Evolutionary conservation across 768 basidiomycete species (phyloP).

Genomic region (Suillus ampliporus): DNA sequence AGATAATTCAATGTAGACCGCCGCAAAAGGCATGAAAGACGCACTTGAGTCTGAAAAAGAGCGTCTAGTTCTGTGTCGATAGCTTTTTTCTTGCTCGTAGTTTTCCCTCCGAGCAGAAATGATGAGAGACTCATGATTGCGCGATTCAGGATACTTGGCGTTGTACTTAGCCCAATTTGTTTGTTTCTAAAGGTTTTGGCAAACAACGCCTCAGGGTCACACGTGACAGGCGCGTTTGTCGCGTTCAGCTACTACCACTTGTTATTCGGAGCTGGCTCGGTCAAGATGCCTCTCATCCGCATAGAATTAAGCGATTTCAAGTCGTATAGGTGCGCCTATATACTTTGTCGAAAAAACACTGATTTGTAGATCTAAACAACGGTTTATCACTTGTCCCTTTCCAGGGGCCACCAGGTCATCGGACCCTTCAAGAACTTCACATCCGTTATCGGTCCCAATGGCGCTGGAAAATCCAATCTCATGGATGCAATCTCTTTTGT

Average conservation of each 20-base stretch:
- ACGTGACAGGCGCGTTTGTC: conserved; percentile 12
- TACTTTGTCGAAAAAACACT: background rate
- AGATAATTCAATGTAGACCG: conserved; percentile 1
- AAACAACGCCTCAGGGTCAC: conserved; percentile 2
- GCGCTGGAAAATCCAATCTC: conserved; percentile 97
- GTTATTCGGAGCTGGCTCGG: background rate
- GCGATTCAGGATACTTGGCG: background rate
- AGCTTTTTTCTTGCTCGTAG: conserved; percentile 41
- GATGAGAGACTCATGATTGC: conserved; percentile 59
- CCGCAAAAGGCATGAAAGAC: conserved; percentile 22
- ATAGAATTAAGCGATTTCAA: conserved; percentile 98
- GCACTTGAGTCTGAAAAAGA: conserved; percentile 61
- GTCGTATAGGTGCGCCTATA: conserved; percentile 72
- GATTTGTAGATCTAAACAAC: conserved; percentile 11
- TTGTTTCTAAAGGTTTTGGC: conserved; percentile 11
- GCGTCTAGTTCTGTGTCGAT: conserved; percentile 69
- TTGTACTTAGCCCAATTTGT: too few relatives aligned
- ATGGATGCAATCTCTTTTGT: conserved; percentile 99
- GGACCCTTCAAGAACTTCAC: conserved; percentile 95
- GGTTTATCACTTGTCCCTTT: background rate
- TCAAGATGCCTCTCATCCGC: conserved; percentile 74
- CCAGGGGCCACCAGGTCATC: conserved; percentile 80
- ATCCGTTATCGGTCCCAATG: conserved; percentile 97
- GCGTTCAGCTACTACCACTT: background rate
- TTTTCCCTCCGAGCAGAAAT: conserved; percentile 47